These are phyloP conservation scores for Aspergillus egyptiacus DNA, from an alignment of 495 filamentous ascomycete genomes.

Conservation along the genomic window DNA sequence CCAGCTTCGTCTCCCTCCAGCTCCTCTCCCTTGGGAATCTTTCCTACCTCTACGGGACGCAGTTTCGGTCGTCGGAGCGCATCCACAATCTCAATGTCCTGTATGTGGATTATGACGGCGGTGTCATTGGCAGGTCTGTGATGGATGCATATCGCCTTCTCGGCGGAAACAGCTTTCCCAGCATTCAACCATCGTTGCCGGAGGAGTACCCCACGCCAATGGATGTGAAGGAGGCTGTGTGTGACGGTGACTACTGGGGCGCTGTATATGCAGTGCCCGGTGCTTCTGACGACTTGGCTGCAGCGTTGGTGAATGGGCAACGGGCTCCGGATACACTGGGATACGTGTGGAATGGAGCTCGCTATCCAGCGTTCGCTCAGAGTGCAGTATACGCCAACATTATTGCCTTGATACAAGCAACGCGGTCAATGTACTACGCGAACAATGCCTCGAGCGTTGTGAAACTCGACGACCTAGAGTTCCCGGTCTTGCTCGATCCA, in stretches of 20 bases:
- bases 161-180: slow-evolving; percentile 26
- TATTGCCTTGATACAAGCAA: slow-evolving; percentile 20
- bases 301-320: slow-evolving; percentile 11
- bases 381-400: slow-evolving; percentile 23
- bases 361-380: slow-evolving; percentile 35
- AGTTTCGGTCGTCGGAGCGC: neutral
- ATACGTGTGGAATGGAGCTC: slow-evolving; percentile 43
- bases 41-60: slow-evolving; percentile 1
- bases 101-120: slow-evolving; percentile 43
- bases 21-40: neutral
- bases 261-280: slow-evolving; percentile 27
- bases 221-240: slow-evolving; percentile 28
- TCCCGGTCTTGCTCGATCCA: slow-evolving; percentile 32
- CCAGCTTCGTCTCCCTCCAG: slow-evolving; percentile 2
- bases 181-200: slow-evolving; percentile 19
- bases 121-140: slow-evolving; percentile 33
- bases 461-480: slow-evolving; percentile 14
- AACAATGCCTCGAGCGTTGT: slow-evolving; percentile 25
- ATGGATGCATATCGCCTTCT: slow-evolving; percentile 30
- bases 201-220: slow-evolving; percentile 14
- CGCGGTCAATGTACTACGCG: slow-evolving; percentile 25
- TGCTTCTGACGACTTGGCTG: slow-evolving; percentile 29
- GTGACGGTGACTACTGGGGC: slow-evolving; percentile 35
- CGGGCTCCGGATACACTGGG: slow-evolving; percentile 22
- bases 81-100: slow-evolving; percentile 3